Conservation (phyloP, 2,329 filamentous ascomycete genomes). For the Knufia fluminis region DNA sequence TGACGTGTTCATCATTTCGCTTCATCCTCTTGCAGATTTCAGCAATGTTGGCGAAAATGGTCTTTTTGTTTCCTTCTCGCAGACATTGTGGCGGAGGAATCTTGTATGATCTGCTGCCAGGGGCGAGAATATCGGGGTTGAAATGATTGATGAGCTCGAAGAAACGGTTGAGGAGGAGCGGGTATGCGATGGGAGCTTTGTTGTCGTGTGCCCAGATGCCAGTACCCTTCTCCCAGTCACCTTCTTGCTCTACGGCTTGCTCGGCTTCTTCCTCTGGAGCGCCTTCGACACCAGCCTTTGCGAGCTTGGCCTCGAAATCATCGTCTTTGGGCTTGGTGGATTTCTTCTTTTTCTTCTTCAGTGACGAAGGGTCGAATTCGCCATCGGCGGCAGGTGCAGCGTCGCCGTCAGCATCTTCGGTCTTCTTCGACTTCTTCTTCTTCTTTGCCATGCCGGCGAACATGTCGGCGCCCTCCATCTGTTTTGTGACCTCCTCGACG, state of each 20-base stretch:
- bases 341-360: conserved; percentile 85
- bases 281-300: conserved; percentile 51
- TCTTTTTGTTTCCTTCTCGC: conserved; percentile 99
- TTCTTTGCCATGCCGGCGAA: conserved; percentile 66
- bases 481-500: conserved; percentile 53
- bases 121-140: conserved; percentile 89
- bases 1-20: conserved; percentile 94
- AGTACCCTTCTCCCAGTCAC: conserved; percentile 78
- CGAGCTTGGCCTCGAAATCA: conserved; percentile 60
- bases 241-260: conserved; percentile 36
- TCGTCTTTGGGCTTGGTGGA: conserved; percentile 52
- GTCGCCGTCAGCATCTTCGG: conserved; percentile 44
- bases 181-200: conserved; percentile 70
- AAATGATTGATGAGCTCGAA: conserved; percentile 90
- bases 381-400: conserved; percentile 46
- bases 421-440: conserved; percentile 55
- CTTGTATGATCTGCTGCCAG: conserved; percentile 92
- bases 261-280: conserved; percentile 38
- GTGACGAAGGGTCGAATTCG: conserved; percentile 56
- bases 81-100: conserved; percentile 97
- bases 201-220: conserved; percentile 84
- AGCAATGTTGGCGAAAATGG: conserved; percentile 97
- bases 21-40: conserved; percentile 99
- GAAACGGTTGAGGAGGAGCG: conserved; percentile 79
- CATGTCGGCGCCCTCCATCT: conserved; percentile 34